Conservation (phyloP, 371 early-diverging fungal species). For the Syncephalastrum contaminatum region DNA sequence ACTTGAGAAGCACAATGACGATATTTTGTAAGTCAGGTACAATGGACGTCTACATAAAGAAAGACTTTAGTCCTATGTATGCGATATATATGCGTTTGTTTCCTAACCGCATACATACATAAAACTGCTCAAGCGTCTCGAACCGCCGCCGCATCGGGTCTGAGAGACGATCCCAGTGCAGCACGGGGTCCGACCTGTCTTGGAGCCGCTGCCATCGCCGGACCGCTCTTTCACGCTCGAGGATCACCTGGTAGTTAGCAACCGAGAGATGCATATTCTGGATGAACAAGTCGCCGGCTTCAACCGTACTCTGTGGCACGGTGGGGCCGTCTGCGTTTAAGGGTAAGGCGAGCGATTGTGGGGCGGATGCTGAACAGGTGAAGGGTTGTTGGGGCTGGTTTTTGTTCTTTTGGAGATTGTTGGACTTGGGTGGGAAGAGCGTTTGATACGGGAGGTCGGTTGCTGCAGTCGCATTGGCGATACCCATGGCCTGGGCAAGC, state of each 20-base stretch:
- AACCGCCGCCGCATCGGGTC: constrained; percentile 7
- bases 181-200: neutral
- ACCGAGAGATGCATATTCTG: constrained; percentile 64
- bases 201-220: constrained; percentile 37
- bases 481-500: constrained; percentile 36
- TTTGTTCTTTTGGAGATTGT: constrained; percentile 2
- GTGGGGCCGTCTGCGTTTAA: constrained; percentile 36
- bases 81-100: neutral
- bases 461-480: constrained; percentile 23
- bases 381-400: constrained; percentile 12
- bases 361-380: constrained; percentile 1
- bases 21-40: constrained; percentile 49
- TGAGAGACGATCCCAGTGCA: neutral
- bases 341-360: constrained; percentile 42
- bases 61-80: neutral
- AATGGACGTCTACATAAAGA: constrained; percentile 29
- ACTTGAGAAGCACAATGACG: constrained; percentile 47
- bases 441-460: constrained; percentile 42
- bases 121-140: constrained; percentile 28
- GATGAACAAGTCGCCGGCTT: constrained; percentile 59
- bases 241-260: constrained; percentile 57
- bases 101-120: constrained; percentile 4
- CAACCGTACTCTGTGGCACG: constrained; percentile 56
- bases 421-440: constrained; percentile 45
- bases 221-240: constrained; percentile 54